phyloP scores from a whole-genome alignment of 2,329 filamentous ascomycete species.

The Tolypocladium ophioglossoides region DNA sequence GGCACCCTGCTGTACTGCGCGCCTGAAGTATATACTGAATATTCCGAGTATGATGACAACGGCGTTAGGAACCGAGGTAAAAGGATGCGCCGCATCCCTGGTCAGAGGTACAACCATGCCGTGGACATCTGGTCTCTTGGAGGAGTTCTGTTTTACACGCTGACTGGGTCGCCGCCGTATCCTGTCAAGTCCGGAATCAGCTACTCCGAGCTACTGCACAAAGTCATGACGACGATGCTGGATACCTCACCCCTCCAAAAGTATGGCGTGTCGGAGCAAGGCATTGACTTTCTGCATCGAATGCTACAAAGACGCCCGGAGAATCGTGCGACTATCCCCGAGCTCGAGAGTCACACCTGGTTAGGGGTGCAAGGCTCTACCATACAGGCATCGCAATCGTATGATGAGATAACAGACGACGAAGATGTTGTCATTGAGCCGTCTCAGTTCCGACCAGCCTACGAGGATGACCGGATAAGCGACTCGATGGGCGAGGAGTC shows the following conservation, averaged over 20 bases:
- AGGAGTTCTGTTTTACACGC: slow-evolving; percentile 77
- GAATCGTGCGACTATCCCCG: slow-evolving; percentile 59
- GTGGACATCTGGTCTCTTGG: slow-evolving; percentile 96
- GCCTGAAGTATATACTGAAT: slow-evolving; percentile 84
- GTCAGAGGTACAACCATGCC: slow-evolving; percentile 73
- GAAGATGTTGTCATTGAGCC: slow-evolving; percentile 45
- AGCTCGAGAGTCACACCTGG: slow-evolving; percentile 68
- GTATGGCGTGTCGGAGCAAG: slow-evolving; percentile 49
- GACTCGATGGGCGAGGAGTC: slow-evolving; percentile 52
- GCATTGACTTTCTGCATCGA: slow-evolving; percentile 62
- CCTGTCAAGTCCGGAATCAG: slow-evolving; percentile 65
- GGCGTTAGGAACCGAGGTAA: slow-evolving; percentile 53
- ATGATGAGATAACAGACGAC: slow-evolving; percentile 53
- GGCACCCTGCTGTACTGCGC: slow-evolving; percentile 93
- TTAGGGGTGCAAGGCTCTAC: slow-evolving; percentile 30
- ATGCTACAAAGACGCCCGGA: slow-evolving; percentile 78
- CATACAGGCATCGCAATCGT: slow-evolving; percentile 32
- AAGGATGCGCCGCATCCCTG: slow-evolving; percentile 47
- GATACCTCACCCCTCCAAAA: slow-evolving; percentile 53
- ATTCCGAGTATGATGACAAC: slow-evolving; percentile 56
- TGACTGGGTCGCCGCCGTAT: slow-evolving; percentile 75
- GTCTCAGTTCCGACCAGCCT: slow-evolving; percentile 40
- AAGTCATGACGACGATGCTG: slow-evolving; percentile 71
- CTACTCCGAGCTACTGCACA: slow-evolving; percentile 69
- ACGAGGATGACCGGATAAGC: slow-evolving; percentile 27